phyloP scores from a whole-genome alignment of 306 rosid species.

The Castanea crenata region DNA sequence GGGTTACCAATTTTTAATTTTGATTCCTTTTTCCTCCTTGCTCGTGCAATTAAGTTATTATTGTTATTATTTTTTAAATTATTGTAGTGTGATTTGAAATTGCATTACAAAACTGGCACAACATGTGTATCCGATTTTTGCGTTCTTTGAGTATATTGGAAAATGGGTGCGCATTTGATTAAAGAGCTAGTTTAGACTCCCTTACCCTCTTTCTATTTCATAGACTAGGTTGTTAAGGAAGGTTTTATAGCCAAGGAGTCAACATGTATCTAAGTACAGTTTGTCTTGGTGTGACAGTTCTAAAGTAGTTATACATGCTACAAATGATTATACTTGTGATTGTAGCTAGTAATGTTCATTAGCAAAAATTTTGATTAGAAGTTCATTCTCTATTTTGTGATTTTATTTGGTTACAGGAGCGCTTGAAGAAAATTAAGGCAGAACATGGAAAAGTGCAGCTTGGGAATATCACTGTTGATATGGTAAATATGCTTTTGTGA shows the following conservation, averaged over 20 bases:
- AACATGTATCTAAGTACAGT: background rate
- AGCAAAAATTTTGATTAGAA: background rate
- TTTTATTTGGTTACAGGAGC: slow-evolving; percentile 59
- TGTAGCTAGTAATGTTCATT: background rate
- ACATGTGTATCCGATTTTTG: background rate
- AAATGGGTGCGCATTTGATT: background rate
- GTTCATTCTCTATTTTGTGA: background rate
- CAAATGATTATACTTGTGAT: background rate
- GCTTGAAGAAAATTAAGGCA: slow-evolving; percentile 77
- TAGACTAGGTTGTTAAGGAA: no score
- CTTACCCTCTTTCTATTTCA: background rate
- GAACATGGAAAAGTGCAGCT: slow-evolving; percentile 81
- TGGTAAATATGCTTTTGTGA: slow-evolving; percentile 45
- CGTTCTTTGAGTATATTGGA: background rate
- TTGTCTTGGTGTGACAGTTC: background rate
- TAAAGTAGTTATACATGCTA: background rate
- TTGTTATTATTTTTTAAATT: slow-evolving; percentile 13
- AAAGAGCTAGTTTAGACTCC: background rate
- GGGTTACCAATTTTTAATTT: slow-evolving; percentile 23
- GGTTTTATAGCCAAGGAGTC: background rate
- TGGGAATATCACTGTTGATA: slow-evolving; percentile 88
- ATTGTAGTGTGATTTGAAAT: no score
- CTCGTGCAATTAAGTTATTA: background rate
- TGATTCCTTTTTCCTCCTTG: background rate
- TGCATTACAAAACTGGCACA: background rate